A percentile compares a stretch with the other conserved stretches of the same genome.
These are phyloP conservation scores for Isatis tinctoria DNA, from an alignment of 345 rosid genomes.

Conservation along the genomic window DNA sequence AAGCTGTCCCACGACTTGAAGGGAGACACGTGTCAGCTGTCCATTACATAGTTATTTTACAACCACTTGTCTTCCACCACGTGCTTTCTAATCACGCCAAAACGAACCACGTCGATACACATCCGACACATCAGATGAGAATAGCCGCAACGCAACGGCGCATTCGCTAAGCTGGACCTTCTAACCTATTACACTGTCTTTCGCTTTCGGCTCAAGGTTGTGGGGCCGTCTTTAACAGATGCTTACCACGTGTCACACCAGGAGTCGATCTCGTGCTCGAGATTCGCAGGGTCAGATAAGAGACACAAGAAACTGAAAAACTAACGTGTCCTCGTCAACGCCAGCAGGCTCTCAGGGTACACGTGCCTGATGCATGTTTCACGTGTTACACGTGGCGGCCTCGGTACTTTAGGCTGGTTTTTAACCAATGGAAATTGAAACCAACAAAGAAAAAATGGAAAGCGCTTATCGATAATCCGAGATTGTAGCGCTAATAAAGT, in stretches of 20 bases:
- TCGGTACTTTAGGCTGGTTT: slow-evolving; percentile 26
- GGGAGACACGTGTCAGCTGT: neutral
- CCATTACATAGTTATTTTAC: neutral
- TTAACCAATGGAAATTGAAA: slow-evolving; percentile 8
- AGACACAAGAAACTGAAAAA: neutral
- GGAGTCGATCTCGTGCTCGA: neutral
- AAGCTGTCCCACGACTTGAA: neutral
- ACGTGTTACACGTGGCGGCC: slow-evolving; percentile 10
- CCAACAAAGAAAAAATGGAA: neutral
- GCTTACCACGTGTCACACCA: neutral
- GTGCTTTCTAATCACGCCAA: neutral
- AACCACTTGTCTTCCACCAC: neutral
- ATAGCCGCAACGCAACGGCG: neutral
- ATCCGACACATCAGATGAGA: neutral
- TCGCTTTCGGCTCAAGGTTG: neutral
- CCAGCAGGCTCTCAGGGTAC: slow-evolving; percentile 16
- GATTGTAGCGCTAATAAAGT: slow-evolving; percentile 28
- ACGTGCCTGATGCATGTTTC: slow-evolving; percentile 14
- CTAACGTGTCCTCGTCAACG: slow-evolving; percentile 29
- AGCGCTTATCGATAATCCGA: slow-evolving; percentile 32
- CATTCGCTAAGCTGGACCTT: slow-evolving; percentile 18
- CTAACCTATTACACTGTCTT: neutral
- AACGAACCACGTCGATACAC: slow-evolving; percentile 1
- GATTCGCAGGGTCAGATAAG: slow-evolving; percentile 23
- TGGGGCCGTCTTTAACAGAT: neutral